Base-by-base conservation (phyloP, 1,284 basidiomycete species). In the Singerocomus inundabilis region DNA sequence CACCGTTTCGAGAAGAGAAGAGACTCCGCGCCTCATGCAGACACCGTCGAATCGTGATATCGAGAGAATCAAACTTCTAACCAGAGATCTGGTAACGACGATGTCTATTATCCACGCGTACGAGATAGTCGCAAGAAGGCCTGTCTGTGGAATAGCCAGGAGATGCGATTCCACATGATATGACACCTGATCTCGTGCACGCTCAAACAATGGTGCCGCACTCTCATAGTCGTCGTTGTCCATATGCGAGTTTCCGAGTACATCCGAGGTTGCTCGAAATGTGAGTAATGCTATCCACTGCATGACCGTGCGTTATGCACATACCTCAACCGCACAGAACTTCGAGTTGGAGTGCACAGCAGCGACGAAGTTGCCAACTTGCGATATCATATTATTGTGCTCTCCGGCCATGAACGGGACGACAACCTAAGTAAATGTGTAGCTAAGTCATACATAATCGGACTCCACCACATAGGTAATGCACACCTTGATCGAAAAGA, bases 51-150 rank as follows among this genome's bases (percentile, higher is more conserved):
- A 28, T 28, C 9, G 28, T 28, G 28, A 28, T 28, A 5, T 6
- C 26, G 10, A 49, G 36, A 30, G 29, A 16, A 16, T 48, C 26
- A 16, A 49, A 49, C 3, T 49, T 34, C 44, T 45, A 48, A 9
- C 48, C 44, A 3, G 45, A 40, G 15, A 49, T 39, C 48, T 48
- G 8, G 15, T 6, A 6, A 12, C 11, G n/a, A n/a, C 10, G 2
- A 4, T n/a, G 16, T 8, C 5, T 3, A 9, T n/a, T n/a, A n/a
- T n/a, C n/a, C 18, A 28, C 11, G 26, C n/a, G 37, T 4, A 2
- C 15, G 5, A 30, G 26, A 28, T n/a, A 5, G 13, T 15, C 1
- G 12, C 6, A 2, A 33, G 15, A 4, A 34, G 18, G 16, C n/a
- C 16, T 25, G 34, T 45, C 21, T 39, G 10, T 12, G 36, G 34